Conservation (phyloP, 345 rosid species). For the Punica granatum region DNA sequence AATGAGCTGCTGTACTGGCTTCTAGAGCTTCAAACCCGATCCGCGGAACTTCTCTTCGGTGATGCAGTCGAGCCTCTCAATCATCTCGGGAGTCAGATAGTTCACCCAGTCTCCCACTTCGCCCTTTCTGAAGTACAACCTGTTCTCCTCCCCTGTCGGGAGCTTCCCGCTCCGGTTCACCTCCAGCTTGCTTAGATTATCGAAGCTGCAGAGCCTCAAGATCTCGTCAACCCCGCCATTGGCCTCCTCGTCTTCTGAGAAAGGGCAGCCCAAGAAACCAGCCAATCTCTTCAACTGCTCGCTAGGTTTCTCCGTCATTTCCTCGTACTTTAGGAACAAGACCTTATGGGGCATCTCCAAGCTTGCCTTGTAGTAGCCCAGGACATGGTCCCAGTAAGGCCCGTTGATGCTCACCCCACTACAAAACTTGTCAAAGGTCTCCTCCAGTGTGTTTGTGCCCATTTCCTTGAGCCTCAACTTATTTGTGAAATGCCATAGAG, state of each 20-base stretch:
- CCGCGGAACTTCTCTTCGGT: constrained; percentile 6
- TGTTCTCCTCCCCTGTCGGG: constrained; percentile 1
- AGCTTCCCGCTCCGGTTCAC: constrained; percentile 9
- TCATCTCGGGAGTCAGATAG: constrained; percentile 2
- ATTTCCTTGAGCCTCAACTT: constrained; percentile 1
- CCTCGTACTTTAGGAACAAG: constrained; percentile 14
- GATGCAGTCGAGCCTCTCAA: constrained; percentile 3
- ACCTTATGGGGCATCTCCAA: constrained; percentile 12
- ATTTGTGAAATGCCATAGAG: constrained; percentile 17
- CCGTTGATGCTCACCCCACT: constrained; percentile 11
- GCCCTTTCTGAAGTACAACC: constrained; percentile 7
- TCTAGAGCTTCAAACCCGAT: not conserved
- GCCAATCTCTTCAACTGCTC: constrained; percentile 13
- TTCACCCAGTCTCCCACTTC: constrained; percentile 10
- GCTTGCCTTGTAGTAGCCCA: constrained; percentile 14
- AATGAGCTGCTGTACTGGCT: too few species aligned
- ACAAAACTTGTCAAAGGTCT: constrained; percentile 14
- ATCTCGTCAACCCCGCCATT: constrained; percentile 1
- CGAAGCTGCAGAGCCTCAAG: constrained; percentile 4
- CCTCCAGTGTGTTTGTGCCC: constrained; percentile 6
- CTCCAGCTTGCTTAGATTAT: constrained; percentile 8
- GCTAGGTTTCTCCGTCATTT: constrained; percentile 2
- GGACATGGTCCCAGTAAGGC: constrained; percentile 14
- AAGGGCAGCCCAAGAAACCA: constrained; percentile 8
- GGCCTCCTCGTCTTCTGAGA: constrained; percentile 3